Evolutionary conservation across 2,329 filamentous ascomycete genomes (phyloP).

Genomic region (Monosporascus sp.): DNA sequence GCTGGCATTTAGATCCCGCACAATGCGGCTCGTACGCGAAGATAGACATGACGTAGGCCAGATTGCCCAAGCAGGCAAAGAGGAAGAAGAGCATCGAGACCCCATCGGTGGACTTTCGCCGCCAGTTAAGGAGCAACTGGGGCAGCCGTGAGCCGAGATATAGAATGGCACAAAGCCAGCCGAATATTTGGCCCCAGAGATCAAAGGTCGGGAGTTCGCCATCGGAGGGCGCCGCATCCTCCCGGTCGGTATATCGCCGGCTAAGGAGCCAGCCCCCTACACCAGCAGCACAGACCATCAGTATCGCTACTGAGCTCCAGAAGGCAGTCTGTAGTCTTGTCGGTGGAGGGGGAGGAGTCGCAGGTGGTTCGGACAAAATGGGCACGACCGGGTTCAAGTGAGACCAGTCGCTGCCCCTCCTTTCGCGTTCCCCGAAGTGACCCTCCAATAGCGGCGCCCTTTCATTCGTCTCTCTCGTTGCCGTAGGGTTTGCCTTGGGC

Average conservation of each 20-base stretch:
- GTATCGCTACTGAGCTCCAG: slow-evolving; percentile 70
- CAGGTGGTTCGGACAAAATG: slow-evolving; percentile 50
- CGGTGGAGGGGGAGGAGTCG: slow-evolving; percentile 38
- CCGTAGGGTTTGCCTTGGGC: slow-evolving; percentile 25
- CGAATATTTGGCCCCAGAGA: slow-evolving; percentile 80
- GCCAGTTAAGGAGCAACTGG: slow-evolving; percentile 87
- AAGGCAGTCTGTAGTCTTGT: slow-evolving; percentile 53
- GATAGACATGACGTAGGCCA: slow-evolving; percentile 90
- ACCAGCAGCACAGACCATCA: slow-evolving; percentile 80
- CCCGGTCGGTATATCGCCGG: slow-evolving; percentile 36
- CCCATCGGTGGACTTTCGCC: slow-evolving; percentile 87
- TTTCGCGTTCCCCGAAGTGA: slow-evolving; percentile 38
- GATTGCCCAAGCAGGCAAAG: slow-evolving; percentile 91
- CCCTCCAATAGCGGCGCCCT: slow-evolving; percentile 45
- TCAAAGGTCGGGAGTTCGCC: slow-evolving; percentile 60
- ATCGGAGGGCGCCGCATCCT: slow-evolving; percentile 31
- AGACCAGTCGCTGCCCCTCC: slow-evolving; percentile 51
- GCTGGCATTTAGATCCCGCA: slow-evolving; percentile 46
- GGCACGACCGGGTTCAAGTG: slow-evolving; percentile 78
- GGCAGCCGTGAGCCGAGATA: slow-evolving; percentile 89
- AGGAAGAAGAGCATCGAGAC: slow-evolving; percentile 93
- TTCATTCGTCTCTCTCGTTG: slow-evolving; percentile 41
- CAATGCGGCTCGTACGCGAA: slow-evolving; percentile 82
- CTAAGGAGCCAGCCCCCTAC: slow-evolving; percentile 81
- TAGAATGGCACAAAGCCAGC: slow-evolving; percentile 82